phyloP scores from a whole-genome alignment of 2,329 filamentous ascomycete species.

The Penicillium fuscoglaucum region DNA sequence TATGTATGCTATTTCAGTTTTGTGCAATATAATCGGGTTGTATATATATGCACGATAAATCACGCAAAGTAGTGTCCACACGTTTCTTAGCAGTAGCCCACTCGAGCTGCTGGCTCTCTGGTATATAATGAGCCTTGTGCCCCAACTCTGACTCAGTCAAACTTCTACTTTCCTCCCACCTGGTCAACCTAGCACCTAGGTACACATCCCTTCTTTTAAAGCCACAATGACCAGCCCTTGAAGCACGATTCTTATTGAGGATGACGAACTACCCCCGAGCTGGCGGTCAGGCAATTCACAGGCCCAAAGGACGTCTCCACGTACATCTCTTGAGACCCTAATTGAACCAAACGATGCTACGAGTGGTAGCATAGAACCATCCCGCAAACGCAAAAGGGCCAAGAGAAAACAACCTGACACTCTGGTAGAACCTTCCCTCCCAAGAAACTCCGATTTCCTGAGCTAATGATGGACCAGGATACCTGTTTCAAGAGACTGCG shows the following conservation, averaged over 20 bases:
- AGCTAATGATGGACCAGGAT: not conserved
- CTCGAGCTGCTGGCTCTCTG: not conserved
- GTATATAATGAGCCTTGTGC: not conserved
- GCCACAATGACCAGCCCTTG: not conserved
- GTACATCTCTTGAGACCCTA: not conserved
- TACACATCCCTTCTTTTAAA: too few relatives aligned
- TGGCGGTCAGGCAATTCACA: not conserved
- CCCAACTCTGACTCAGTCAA: not conserved
- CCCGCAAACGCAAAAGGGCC: not conserved
- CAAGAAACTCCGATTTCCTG: not conserved
- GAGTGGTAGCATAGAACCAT: not conserved
- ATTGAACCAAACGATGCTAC: not conserved
- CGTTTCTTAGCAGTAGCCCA: not conserved
- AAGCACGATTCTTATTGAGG: not conserved
- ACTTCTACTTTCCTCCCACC: conserved; percentile 1
- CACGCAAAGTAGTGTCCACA: not conserved
- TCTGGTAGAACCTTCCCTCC: not conserved
- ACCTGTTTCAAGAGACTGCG: not conserved
- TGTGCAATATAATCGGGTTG: not conserved
- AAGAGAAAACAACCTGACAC: not conserved
- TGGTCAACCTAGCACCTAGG: not conserved
- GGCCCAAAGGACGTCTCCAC: not conserved
- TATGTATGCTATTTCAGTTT: not conserved
- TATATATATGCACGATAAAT: not conserved
- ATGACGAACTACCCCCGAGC: not conserved